Evolutionary conservation across 2,329 filamentous ascomycete species (phyloP), one percentile per base, ranked within the genome.

Genomic region (Pyrenochaeta sp.): DNA sequence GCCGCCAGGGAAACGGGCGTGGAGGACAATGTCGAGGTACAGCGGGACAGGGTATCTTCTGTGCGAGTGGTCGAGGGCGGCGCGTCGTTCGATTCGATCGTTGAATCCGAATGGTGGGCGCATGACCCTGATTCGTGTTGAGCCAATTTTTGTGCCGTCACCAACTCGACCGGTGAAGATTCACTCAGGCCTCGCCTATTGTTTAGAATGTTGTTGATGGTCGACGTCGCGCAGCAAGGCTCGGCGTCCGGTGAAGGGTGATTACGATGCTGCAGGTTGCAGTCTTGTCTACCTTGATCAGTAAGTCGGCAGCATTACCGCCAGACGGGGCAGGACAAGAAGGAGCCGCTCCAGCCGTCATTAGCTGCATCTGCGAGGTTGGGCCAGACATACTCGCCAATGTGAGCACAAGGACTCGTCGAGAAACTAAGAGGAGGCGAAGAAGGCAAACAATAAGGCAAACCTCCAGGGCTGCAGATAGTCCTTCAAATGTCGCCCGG

Each of bases 381-480:
- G 36, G 45, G 39, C 37, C 39, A 43, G 54, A 27, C 46, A 52
- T 52, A 9, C 46, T 60, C 62, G 50, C 62, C 67, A 66, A 64
- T 62, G 37, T 45, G 57, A 61, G 42, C 40, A 46, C 40, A 59
- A 55, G 54, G 25, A 55, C 55, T 56, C 27, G 32, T 49, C 43
- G 28, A 24, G 52, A 56, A 37, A 39, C 24, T 32, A 47, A 42
- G 44, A 37, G 28, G 36, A 52, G 40, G 39, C 50, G 44, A 39
- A 42, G 40, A 56, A 64, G 50, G 48, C 42, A 50, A 51, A 24
- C 22, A 4, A 27, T 25, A 57, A 67, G 63, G 66, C 61, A 58
- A 69, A 59, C 46, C 56, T 30, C 5, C 28, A 30, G 9, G 19
- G 19, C 12, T 62, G 51, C 55, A 66, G 37, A 56, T 32, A 54